phyloP scores from a whole-genome alignment of 1,284 basidiomycete species.

The Ganoderma boninense region DNA sequence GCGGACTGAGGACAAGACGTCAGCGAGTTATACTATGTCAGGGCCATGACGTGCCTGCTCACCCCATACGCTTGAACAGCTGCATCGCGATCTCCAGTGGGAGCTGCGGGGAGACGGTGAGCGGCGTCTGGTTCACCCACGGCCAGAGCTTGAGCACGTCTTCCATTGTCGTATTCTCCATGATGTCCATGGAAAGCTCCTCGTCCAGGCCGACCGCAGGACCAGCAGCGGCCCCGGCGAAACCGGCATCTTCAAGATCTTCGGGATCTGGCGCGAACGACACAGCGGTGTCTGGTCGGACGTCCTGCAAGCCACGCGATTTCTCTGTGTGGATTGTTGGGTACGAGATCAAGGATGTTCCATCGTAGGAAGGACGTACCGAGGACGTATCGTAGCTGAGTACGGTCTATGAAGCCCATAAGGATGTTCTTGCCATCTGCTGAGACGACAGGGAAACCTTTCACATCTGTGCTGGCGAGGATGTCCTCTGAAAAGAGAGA shows the following conservation, averaged over 20 bases:
- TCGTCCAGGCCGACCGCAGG: constrained; percentile 70
- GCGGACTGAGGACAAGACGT: constrained; percentile 64
- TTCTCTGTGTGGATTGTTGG: constrained; percentile 62
- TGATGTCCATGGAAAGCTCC: constrained; percentile 67
- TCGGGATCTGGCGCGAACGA: constrained; percentile 63
- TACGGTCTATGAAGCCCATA: constrained; percentile 89
- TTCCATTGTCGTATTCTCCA: constrained; percentile 63
- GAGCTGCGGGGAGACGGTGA: constrained; percentile 92
- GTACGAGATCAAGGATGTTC: neutral
- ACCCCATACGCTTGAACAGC: constrained; percentile 96
- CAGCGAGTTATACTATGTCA: too few species aligned
- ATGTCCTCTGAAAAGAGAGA: constrained; percentile 62
- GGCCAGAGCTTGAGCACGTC: constrained; percentile 83
- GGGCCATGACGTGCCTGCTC: constrained; percentile 42
- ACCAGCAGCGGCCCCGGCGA: constrained; percentile 57
- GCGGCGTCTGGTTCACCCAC: constrained; percentile 95
- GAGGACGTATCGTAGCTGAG: constrained; percentile 87
- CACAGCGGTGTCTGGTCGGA: constrained; percentile 75
- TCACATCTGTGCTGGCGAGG: constrained; percentile 76
- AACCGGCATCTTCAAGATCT: constrained; percentile 56
- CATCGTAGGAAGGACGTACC: constrained; percentile 53
- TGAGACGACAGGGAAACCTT: constrained; percentile 92
- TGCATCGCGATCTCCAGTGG: constrained; percentile 98
- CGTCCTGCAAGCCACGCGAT: constrained; percentile 67
- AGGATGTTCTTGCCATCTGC: constrained; percentile 67